Evolutionary conservation across 176 grass and related monocot species (phyloP).

Genomic region (Hordeum marinum): DNA sequence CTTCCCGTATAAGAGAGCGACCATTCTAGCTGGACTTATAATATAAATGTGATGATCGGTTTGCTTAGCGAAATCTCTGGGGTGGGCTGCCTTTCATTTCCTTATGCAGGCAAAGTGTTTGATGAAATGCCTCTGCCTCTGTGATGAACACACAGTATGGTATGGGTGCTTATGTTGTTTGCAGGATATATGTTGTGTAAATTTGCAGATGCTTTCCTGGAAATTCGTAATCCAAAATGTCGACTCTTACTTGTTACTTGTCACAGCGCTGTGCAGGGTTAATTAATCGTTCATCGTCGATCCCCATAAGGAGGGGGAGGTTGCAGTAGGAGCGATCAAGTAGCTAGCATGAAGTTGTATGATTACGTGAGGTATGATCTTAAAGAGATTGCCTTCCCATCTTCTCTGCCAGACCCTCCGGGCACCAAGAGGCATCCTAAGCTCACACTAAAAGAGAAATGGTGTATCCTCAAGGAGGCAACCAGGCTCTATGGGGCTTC

Average conservation of each 20-base stretch:
- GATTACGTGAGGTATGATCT: constrained; percentile 65
- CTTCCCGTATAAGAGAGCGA: too few relatives aligned
- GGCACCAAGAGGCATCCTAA: constrained; percentile 37
- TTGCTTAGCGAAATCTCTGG: too few relatives aligned
- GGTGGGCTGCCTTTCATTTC: too few relatives aligned
- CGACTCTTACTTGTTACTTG: neutral
- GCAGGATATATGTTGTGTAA: too few relatives aligned
- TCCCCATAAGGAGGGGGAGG: neutral
- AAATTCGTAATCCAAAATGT: neutral
- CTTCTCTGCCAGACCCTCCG: constrained; percentile 59
- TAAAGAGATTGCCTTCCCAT: constrained; percentile 71
- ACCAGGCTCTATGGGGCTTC: constrained; percentile 49
- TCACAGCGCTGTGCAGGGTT: constrained; percentile 2
- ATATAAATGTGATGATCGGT: too few relatives aligned
- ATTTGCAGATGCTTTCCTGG: neutral
- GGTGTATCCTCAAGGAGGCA: constrained; percentile 66
- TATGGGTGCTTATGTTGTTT: too few relatives aligned
- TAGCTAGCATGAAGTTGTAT: constrained; percentile 43
- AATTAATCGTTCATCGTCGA: neutral
- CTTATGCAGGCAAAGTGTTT: too few relatives aligned
- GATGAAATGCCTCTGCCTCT: too few relatives aligned
- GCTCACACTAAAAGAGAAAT: constrained; percentile 39
- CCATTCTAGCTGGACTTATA: too few relatives aligned
- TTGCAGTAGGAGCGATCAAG: neutral
- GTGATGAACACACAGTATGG: too few relatives aligned